Evolutionary conservation across 148 eudicot genomes (phyloP).

Genomic region (Diospyros lotus): DNA sequence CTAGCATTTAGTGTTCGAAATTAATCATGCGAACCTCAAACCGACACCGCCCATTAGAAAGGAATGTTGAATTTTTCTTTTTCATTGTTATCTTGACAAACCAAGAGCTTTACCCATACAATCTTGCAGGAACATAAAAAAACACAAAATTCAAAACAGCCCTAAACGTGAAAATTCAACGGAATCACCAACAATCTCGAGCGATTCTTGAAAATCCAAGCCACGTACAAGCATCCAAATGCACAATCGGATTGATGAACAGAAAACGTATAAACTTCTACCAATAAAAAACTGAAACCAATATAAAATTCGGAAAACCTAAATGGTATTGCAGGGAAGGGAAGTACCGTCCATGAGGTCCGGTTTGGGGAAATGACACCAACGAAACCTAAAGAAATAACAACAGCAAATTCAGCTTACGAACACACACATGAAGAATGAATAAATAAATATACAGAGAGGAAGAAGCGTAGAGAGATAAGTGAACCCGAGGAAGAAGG

Average conservation of each 20-base stretch:
- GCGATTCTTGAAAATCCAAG: neutral
- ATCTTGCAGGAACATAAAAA: neutral
- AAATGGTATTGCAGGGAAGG: neutral
- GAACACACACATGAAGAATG: too few relatives aligned
- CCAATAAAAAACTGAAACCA: neutral
- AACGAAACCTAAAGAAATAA: slow-evolving; percentile 18
- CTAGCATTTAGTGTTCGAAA: neutral
- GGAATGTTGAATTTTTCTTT: neutral
- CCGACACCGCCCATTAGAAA: neutral
- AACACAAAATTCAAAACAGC: neutral
- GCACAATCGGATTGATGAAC: neutral
- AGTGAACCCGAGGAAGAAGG: neutral
- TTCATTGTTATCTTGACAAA: neutral
- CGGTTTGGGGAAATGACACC: slow-evolving; percentile 9
- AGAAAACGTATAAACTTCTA: neutral
- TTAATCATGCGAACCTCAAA: neutral
- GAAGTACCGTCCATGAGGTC: slow-evolving; percentile 35
- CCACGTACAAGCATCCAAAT: too few relatives aligned
- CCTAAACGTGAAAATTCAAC: neutral
- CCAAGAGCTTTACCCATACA: neutral
- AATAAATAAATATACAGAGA: neutral
- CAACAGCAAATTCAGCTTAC: neutral
- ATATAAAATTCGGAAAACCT: neutral
- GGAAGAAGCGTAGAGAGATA: neutral
- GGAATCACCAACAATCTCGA: neutral